phyloP scores from a whole-genome alignment of 768 basidiomycete genomes.

The Plicaturopsis crispa region DNA sequence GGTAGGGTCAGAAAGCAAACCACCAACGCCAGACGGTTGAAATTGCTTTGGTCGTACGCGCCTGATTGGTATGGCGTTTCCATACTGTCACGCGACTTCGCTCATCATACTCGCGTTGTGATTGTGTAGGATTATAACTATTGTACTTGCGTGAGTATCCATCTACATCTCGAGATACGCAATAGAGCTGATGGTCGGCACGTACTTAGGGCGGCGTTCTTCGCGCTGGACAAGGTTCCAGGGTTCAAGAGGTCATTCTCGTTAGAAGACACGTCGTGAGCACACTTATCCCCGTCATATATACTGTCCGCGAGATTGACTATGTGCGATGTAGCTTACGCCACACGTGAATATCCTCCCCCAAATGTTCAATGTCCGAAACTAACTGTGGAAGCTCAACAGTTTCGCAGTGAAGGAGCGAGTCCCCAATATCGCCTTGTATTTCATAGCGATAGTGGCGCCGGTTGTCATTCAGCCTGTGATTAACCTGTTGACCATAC shows the following conservation, averaged over 20 bases:
- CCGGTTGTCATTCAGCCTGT: conserved; percentile 65
- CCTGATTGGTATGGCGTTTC: conserved; percentile 62
- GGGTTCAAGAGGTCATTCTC: conserved; percentile 79
- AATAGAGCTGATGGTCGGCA: not conserved
- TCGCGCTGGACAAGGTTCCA: conserved; percentile 53
- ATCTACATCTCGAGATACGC: not conserved
- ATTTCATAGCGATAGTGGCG: conserved; percentile 27
- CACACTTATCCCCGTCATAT: conserved; percentile 7
- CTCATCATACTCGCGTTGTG: conserved; percentile 1
- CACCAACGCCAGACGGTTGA: conserved; percentile 16
- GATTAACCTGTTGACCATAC: conserved; percentile 64
- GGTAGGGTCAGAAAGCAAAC: not conserved
- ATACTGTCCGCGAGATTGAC: conserved; percentile 11
- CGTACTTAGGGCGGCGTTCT: conserved; percentile 46
- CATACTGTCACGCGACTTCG: not conserved
- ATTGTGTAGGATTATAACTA: conserved; percentile 52
- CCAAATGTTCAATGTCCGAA: too few species aligned
- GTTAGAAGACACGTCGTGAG: conserved; percentile 67
- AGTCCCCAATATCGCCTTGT: not conserved
- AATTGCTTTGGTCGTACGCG: conserved; percentile 55
- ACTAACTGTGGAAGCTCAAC: too few species aligned
- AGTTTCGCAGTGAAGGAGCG: not conserved
- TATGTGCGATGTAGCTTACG: conserved; percentile 23
- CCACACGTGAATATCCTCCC: conserved; percentile 30
- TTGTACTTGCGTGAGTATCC: conserved; percentile 52